Evolutionary conservation across 164 flowering plant species (phyloP), one percentile per base, ranked within the genome.

Genomic region (Tetrastigma voinierianum): DNA sequence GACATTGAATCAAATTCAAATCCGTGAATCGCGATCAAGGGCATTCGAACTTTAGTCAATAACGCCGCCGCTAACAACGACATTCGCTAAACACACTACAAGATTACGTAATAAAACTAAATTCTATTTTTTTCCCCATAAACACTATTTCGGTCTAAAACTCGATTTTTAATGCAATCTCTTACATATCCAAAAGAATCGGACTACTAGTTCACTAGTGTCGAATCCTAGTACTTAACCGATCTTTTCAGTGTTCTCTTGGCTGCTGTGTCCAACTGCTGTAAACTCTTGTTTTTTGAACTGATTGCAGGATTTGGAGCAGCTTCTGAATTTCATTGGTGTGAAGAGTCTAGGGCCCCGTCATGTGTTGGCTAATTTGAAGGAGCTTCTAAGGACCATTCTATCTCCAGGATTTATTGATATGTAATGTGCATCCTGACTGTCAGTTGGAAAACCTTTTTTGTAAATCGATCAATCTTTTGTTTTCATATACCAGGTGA

Each of bases 291-390:
- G 49, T 49, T 46, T 45, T 53, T n/a, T n/a, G n/a, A n/a, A 21
- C 19, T 61, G 61, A 5, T 24, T 81, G 79, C 70, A 90, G 98
- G 96, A 94, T 76, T 68, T 90, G 67, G 97, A 94, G 88, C 98
- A 94, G 77, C 88, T 94, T 17, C 57, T 91, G 73, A 94, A 86
- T 82, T 86, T 63, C 67, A 74, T 94, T 64, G 98, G 96, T 46
- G 82, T 79, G 12, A 81, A 82, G 66, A 88, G 96, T 72, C 69
- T 90, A 85, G 98, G 98, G 62, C 98, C 97, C 4, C 90, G 96
- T 2, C 89, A 90, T 54, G 81, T 94, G 14, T 64, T 94, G 74
- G 90, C 93, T 47, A 94, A 94, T 71, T 72, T 91, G 77, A 87
- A 83, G 85, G 97, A 90, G 83, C 91, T 90, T 56, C 67, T 78